Evolutionary conservation across 495 filamentous ascomycete species (phyloP).

Genomic region (Tuber indicum): DNA sequence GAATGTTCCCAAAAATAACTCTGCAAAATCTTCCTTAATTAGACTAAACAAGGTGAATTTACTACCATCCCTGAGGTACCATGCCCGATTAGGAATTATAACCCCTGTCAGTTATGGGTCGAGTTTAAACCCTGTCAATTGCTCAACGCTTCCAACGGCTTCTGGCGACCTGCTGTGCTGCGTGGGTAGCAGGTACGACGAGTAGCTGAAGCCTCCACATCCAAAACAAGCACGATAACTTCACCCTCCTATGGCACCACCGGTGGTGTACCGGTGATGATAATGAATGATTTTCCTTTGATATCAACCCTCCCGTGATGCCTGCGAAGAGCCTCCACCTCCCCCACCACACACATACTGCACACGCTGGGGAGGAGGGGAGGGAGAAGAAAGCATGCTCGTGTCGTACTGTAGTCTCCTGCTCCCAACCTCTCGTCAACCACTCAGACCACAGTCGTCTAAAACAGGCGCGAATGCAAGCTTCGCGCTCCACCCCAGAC

Average conservation of each 20-base stretch:
- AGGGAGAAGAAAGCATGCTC: not conserved
- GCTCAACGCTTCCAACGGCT: not conserved
- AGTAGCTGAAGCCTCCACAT: not conserved
- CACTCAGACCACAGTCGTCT: not conserved
- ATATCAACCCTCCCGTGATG: not conserved
- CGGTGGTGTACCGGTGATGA: not conserved
- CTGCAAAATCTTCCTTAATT: slow-evolving; percentile 37
- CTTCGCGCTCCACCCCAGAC: not conserved
- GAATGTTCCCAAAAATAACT: slow-evolving; percentile 37
- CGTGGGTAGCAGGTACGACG: not conserved
- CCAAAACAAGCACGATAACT: not conserved
- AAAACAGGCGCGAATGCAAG: slow-evolving; percentile 5
- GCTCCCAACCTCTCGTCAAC: not conserved
- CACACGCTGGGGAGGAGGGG: not conserved
- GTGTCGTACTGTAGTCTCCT: not conserved
- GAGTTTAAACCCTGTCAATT: not conserved
- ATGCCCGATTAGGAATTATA: slow-evolving; percentile 24
- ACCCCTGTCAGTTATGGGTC: not conserved
- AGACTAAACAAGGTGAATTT: slow-evolving; percentile 36
- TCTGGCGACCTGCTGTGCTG: not conserved
- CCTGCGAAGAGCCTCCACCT: not conserved
- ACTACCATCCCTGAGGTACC: slow-evolving; percentile 20
- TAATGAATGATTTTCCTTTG: not conserved
- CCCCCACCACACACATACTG: not conserved
- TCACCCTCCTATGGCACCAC: not conserved